These are phyloP conservation scores for Cajanus cajan DNA, from an alignment of 306 rosid species.

Conservation along the genomic window DNA sequence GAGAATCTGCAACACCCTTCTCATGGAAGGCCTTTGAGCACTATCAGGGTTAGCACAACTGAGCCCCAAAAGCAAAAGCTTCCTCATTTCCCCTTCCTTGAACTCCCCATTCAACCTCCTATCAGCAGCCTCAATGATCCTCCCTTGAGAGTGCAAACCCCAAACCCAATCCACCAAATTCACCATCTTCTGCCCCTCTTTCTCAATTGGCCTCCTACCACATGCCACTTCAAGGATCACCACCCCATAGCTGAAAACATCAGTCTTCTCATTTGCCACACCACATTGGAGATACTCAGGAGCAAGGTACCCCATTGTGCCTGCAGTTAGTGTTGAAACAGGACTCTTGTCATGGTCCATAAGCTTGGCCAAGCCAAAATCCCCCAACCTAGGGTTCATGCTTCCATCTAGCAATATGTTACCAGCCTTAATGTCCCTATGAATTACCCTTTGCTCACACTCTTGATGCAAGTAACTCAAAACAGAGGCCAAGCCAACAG, in stretches of 20 bases:
- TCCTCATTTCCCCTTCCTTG: slow-evolving; percentile 28
- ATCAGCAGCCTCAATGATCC: slow-evolving; percentile 36
- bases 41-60: slow-evolving; percentile 38
- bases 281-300: slow-evolving; percentile 90
- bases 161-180: slow-evolving; percentile 41
- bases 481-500: slow-evolving; percentile 36
- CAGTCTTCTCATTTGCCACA: slow-evolving; percentile 71
- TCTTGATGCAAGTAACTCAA: slow-evolving; percentile 67
- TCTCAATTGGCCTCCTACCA: slow-evolving; percentile 46
- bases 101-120: slow-evolving; percentile 33
- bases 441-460: slow-evolving; percentile 79
- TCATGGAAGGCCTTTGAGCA: slow-evolving; percentile 36
- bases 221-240: slow-evolving; percentile 51
- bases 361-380: slow-evolving; percentile 81
- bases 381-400: slow-evolving; percentile 58
- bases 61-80: slow-evolving; percentile 32
- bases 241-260: slow-evolving; percentile 75
- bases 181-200: slow-evolving; percentile 33
- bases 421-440: slow-evolving; percentile 68
- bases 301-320: slow-evolving; percentile 87
- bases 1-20: slow-evolving; percentile 35
- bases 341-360: slow-evolving; percentile 91
- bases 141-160: slow-evolving; percentile 38
- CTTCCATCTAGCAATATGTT: slow-evolving; percentile 62
- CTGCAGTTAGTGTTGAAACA: slow-evolving; percentile 68